A percentile compares a stretch with the other conserved stretches of the same genome.
Conservation (phyloP, 2,329 filamentous ascomycete genomes). For the Fusarium coffeatum region DNA sequence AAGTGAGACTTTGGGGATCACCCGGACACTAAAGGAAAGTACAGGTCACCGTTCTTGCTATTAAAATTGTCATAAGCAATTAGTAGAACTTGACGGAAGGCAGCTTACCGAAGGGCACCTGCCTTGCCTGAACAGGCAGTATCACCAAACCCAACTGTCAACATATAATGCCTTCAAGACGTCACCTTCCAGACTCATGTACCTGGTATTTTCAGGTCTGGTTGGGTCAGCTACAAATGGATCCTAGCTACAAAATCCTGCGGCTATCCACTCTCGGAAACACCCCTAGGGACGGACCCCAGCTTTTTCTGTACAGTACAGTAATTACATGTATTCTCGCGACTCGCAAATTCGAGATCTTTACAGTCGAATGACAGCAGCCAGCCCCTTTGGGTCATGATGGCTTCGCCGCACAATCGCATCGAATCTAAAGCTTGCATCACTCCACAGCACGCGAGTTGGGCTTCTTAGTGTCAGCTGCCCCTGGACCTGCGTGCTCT, state of each 20-base stretch:
- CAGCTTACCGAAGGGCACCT: not conserved
- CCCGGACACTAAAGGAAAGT: not conserved
- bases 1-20: constrained; percentile 6
- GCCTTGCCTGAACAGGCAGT: constrained; percentile 4
- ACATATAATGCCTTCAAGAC: constrained; percentile 12
- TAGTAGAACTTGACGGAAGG: not conserved
- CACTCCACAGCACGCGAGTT: constrained; percentile 1
- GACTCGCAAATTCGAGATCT: constrained; percentile 9
- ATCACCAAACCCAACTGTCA: constrained; percentile 18
- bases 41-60: not conserved
- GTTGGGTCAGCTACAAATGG: constrained; percentile 4
- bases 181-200: constrained; percentile 35
- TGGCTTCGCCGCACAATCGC: constrained; percentile 27
- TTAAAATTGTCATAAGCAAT: not conserved
- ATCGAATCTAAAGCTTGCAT: constrained; percentile 17
- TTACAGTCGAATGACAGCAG: constrained; percentile 9
- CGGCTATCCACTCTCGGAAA: constrained; percentile 27
- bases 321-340: not conserved
- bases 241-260: constrained; percentile 21
- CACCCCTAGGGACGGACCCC: constrained; percentile 26
- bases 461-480: constrained; percentile 26
- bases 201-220: constrained; percentile 6
- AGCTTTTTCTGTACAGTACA: constrained; percentile 11
- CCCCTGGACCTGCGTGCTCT: constrained; percentile 16
- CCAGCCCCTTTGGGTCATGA: constrained; percentile 10